Base-by-base conservation (phyloP, 305 asterid genomes). In the Fraxinus greggii region DNA sequence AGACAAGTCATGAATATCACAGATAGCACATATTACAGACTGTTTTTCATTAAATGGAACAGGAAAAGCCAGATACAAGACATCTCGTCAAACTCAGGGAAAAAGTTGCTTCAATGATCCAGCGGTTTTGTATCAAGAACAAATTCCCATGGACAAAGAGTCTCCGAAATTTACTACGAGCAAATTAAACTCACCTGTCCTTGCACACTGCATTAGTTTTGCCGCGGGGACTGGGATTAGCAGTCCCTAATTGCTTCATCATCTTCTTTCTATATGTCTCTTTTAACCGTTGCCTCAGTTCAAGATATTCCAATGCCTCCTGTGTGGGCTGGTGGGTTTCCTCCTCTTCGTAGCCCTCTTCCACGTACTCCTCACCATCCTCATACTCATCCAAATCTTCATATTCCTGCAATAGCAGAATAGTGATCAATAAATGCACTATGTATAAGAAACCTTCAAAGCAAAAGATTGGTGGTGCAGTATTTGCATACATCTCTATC, bases 321-420 rank as follows among this genome's bases (percentile, higher is more conserved):
- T 87, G 89, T 45, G 97, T 88, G 72, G 97, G 97, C 85, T 86
- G 88, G 73, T 86, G 92, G 81, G 80, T 85, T 86, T 87, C 94
- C 87, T 91, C 99, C 72, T 91, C 86, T 29, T 78, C 76, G 48
- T 75, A 82, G 33, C 23, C 90, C 38, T 80, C 89, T 74, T 85
- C 86, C 81, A 77, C 90, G 59, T 86, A 86, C 67, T 91, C 93
- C 24, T 85, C 91, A 32, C 81, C 88, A 75, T 93, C 93, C 70
- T 95, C 97, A 42, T 94, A 94, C 85, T 92, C 98, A 84, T 93
- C 97, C 89, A 92, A 91, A 84, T 92, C 85, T 80, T 92, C 99
- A 83, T 90, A 88, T 76, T 87, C 95, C 96, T 92, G 85, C 84
- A 80, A 24, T 40, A 61, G 80, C 7, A 31, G 9, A 81, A 86